These are phyloP conservation scores for Hortaea werneckii DNA, from an alignment of 2,329 filamentous ascomycete species.

Conservation along the genomic window DNA sequence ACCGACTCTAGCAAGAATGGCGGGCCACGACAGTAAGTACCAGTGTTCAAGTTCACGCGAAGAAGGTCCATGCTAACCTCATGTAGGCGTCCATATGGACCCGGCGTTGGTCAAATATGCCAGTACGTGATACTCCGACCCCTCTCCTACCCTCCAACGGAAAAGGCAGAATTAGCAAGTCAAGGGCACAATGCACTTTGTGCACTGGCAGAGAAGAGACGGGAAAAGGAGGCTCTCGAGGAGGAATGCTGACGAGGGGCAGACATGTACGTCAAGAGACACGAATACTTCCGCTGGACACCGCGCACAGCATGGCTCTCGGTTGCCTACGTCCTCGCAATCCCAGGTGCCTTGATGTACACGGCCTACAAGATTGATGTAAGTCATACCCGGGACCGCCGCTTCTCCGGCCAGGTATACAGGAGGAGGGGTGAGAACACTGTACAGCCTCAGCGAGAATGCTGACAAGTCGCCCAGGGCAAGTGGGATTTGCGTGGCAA, in stretches of 20 bases:
- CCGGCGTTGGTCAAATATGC: constrained; percentile 48
- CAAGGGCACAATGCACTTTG: no score
- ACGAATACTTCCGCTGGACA: constrained; percentile 95
- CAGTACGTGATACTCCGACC: constrained; percentile 35
- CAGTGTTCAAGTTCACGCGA: not conserved
- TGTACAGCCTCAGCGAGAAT: not conserved
- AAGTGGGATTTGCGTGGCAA: constrained; percentile 80
- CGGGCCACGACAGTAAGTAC: constrained; percentile 25
- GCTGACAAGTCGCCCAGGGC: constrained; percentile 47
- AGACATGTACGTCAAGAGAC: constrained; percentile 78
- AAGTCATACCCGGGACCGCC: constrained; percentile 36
- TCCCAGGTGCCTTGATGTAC: constrained; percentile 62
- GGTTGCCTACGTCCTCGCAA: constrained; percentile 62
- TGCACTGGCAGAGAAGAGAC: not conserved
- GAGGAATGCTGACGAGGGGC: constrained; percentile 3
- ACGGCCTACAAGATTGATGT: constrained; percentile 77
- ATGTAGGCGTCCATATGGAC: constrained; percentile 40
- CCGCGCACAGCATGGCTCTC: constrained; percentile 69
- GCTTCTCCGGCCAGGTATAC: not conserved
- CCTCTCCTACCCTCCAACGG: constrained; percentile 6
- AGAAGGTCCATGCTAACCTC: constrained; percentile 8
- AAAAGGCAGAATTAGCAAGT: no score
- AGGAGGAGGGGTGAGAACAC: not conserved
- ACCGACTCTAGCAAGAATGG: constrained; percentile 25
- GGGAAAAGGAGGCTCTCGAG: not conserved